Evolutionary conservation across 2,329 filamentous ascomycete genomes (phyloP), one percentile per base, ranked within the genome.

Genomic region (Hymenoscyphus fraxineus): DNA sequence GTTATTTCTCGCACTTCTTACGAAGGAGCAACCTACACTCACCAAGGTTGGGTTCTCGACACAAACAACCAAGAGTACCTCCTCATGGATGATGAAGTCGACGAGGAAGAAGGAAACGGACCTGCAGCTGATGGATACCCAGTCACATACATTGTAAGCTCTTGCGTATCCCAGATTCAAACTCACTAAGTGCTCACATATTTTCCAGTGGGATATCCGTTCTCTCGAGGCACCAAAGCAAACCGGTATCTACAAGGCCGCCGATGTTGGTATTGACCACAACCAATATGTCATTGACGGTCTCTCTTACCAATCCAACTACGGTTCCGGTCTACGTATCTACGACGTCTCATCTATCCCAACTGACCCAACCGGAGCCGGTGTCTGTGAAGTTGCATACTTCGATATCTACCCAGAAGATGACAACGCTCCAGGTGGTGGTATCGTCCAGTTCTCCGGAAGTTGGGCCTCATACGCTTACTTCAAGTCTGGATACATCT

Each of bases 21-120:
- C 71, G 76, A 78, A 16, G 81, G 82, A 55, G 80, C 80, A 15
- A 70, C 78, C 7, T 83, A 83, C 73, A 81, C 80, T 0, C 81
- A 84, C 69, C 82, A 84, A 71, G 82, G 82, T 38, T 77, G 76
- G 64, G 65, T 69, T 32, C 64, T 65, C 32, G 65, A 67, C 47
- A 59, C 35, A 27, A 40, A 54, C 27, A 38, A 32, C 27, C 59
- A 61, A 55, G 55, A 64, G 31, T 66, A 55, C 44, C 59, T 66
- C 19, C 58, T 68, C 38, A 61, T 68, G 4, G 65, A 66, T 31
- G 66, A 68, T 16, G 66, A 68, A 47, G 39, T 64, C 12, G 83
- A 85, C 64, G 83, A 85, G 75, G 63, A 69, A 3, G 71, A 80
- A 6, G 71, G 71, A 3, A 73, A 75, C 0, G 80, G 78, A 9